A percentile compares a stretch with the other conserved stretches of the same genome.
Evolutionary conservation across 371 early-diverging fungal genomes (phyloP).

Genomic region (Massospora cicadina): DNA sequence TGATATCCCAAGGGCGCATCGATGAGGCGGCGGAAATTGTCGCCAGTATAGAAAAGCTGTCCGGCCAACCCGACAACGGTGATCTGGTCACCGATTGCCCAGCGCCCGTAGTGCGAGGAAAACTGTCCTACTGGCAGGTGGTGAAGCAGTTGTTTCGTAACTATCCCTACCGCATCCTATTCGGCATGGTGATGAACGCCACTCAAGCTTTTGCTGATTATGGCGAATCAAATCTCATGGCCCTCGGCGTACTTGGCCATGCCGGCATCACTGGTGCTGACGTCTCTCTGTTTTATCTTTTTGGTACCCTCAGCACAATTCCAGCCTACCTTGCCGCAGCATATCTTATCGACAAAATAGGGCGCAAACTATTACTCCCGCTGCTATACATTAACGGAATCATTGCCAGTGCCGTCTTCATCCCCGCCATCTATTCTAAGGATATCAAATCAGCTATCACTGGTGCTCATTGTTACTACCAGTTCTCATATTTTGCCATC

Average conservation of each 20-base stretch:
- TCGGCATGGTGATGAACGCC: constrained; percentile 11
- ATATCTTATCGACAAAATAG: constrained; percentile 10
- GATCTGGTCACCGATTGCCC: neutral
- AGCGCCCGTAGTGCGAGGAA: neutral
- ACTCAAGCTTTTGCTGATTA: constrained; percentile 14
- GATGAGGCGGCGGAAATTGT: constrained; percentile 11
- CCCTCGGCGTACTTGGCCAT: constrained; percentile 6
- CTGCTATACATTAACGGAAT: constrained; percentile 8
- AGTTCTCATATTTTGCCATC: constrained; percentile 7
- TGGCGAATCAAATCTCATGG: constrained; percentile 11
- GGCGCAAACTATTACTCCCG: constrained; percentile 11
- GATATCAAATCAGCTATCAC: neutral
- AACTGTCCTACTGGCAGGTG: neutral
- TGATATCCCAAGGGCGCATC: constrained; percentile 9
- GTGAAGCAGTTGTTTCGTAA: neutral
- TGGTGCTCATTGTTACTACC: constrained; percentile 12
- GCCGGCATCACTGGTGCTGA: constrained; percentile 6
- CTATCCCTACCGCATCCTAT: constrained; percentile 10
- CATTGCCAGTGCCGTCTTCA: constrained; percentile 3
- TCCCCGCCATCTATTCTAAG: constrained; percentile 9
- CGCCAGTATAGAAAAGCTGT: constrained; percentile 4
- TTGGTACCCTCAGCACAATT: constrained; percentile 7
- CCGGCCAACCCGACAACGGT: constrained; percentile 8
- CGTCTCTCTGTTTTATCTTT: constrained; percentile 9
- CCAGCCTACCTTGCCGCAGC: constrained; percentile 1